Conservation (phyloP, 192 early-diverging fungal species). For the Coemansia sp. region DNA sequence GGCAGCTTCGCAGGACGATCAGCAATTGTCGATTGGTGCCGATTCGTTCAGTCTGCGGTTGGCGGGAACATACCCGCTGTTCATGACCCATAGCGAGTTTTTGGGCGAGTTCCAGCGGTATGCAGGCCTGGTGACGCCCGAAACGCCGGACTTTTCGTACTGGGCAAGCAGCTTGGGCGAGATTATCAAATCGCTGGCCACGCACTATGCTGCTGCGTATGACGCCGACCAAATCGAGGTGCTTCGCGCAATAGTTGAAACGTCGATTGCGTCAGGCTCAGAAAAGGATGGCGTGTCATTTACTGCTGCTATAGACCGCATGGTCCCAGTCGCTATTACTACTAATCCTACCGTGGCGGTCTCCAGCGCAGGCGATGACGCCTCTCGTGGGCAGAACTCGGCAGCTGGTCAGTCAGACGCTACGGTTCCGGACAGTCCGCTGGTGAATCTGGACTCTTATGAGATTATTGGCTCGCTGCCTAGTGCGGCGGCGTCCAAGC, state of each 20-base stretch:
- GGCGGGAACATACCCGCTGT: conserved; percentile 32
- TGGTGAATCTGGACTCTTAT: conserved; percentile 24
- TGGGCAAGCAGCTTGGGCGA: conserved; percentile 15
- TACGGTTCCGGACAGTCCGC: conserved; percentile 3
- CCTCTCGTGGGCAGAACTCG: conserved; percentile 3
- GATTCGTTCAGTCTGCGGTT: conserved; percentile 34
- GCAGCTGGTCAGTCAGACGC: not conserved
- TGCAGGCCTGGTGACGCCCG: conserved; percentile 44
- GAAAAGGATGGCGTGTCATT: conserved; percentile 4
- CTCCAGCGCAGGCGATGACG: not conserved
- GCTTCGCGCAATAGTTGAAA: conserved; percentile 24
- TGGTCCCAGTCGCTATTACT: conserved; percentile 25
- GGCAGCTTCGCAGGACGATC: not conserved
- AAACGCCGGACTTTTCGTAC: conserved; percentile 15
- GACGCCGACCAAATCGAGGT: conserved; percentile 30
- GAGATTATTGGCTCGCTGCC: conserved; percentile 27
- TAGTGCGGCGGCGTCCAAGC: not conserved
- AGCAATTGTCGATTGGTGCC: not conserved
- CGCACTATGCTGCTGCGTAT: conserved; percentile 21
- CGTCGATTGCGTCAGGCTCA: conserved; percentile 4
- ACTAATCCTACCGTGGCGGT: not conserved
- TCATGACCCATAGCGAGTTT: conserved; percentile 48
- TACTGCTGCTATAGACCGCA: conserved; percentile 25
- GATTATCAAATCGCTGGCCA: conserved; percentile 25
- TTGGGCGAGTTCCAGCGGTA: conserved; percentile 52